These are phyloP conservation scores for Trypanosoma vivax DNA, from an alignment of 208 protist genomes.

Conservation along the genomic window DNA sequence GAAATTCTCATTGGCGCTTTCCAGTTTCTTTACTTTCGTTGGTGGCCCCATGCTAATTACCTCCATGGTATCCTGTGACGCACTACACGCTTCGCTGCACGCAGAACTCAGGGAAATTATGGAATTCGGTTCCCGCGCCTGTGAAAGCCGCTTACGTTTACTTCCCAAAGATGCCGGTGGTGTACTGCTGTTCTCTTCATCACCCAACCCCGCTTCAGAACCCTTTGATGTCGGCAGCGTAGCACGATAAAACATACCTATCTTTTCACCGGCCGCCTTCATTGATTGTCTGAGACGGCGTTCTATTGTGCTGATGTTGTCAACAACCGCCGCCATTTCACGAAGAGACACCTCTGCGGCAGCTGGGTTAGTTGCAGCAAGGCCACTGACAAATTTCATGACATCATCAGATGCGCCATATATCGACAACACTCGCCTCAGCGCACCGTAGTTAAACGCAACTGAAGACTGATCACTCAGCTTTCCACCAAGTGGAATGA, in stretches of 20 bases:
- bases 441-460: constrained; percentile 33
- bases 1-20: not conserved
- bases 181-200: not conserved
- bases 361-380: constrained; percentile 17
- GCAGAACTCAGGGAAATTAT: too few species aligned
- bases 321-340: constrained; percentile 36
- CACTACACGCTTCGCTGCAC: not conserved
- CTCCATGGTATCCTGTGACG: not conserved
- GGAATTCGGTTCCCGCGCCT: too few species aligned
- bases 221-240: constrained; percentile 13
- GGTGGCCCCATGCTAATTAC: not conserved
- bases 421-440: constrained; percentile 37
- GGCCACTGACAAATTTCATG: constrained; percentile 24
- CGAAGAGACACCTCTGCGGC: constrained; percentile 23
- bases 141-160: constrained; percentile 2
- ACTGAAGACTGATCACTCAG: constrained; percentile 32
- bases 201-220: not conserved
- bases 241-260: constrained; percentile 47
- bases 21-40: constrained; percentile 9
- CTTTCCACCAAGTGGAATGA: constrained; percentile 42
- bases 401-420: constrained; percentile 27
- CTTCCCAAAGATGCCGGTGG: not conserved
- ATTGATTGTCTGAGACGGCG: constrained; percentile 37
- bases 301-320: constrained; percentile 28
- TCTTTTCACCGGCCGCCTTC: constrained; percentile 40